Evolutionary conservation across 2,329 filamentous ascomycete genomes (phyloP).

Genomic region (Pseudopyricularia cyperi): DNA sequence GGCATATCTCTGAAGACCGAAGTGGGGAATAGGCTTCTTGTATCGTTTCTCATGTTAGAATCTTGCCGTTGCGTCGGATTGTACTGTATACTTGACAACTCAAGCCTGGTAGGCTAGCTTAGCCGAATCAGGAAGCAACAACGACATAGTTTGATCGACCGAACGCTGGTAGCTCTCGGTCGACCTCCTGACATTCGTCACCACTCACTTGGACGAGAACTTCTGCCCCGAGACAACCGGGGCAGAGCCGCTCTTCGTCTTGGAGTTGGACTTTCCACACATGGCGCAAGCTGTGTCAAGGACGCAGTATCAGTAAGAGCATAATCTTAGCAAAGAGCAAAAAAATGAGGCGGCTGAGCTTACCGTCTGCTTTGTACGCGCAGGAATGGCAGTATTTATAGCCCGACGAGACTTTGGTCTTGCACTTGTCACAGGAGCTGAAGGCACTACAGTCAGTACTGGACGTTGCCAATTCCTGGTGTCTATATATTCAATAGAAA

Average conservation of each 20-base stretch:
- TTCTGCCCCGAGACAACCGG: slow-evolving; percentile 47
- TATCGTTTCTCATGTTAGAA: no score
- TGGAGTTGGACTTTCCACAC: slow-evolving; percentile 47
- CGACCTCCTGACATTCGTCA: neutral
- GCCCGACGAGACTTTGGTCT: slow-evolving; percentile 49
- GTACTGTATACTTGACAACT: no score
- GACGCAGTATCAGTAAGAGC: neutral
- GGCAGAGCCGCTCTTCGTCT: slow-evolving; percentile 28
- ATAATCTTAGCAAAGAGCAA: neutral
- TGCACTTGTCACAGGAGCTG: slow-evolving; percentile 46
- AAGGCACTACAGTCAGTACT: neutral
- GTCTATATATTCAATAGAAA: no score
- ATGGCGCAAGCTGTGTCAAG: slow-evolving; percentile 40
- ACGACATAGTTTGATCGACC: no score
- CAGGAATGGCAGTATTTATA: slow-evolving; percentile 48
- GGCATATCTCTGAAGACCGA: no score
- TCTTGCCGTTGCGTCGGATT: no score
- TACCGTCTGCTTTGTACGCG: slow-evolving; percentile 48
- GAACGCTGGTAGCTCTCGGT: neutral
- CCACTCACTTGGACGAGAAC: slow-evolving; percentile 43
- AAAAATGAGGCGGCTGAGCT: slow-evolving; percentile 9
- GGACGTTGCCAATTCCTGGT: no score
- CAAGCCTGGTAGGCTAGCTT: no score
- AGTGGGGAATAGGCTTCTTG: no score
- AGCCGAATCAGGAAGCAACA: no score